Percentiles rank a stretch among this genome's conserved stretches.
These are phyloP conservation scores for Ramaria rubella DNA, from an alignment of 768 basidiomycete genomes.

Conservation along the genomic window DNA sequence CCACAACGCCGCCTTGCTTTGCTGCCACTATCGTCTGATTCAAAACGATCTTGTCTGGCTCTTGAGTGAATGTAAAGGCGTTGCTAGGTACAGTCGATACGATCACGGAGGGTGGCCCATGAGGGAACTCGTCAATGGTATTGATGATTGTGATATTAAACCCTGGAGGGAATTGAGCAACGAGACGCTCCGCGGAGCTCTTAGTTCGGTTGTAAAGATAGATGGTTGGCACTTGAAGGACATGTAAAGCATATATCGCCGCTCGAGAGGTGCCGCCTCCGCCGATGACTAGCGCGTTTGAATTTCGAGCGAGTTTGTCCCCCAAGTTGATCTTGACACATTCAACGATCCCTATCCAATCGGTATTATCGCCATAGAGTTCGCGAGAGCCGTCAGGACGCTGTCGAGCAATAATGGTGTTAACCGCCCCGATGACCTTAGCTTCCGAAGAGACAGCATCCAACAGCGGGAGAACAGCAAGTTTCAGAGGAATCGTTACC, in stretches of 20 bases:
- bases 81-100: conserved; percentile 83
- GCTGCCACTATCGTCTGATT: conserved; percentile 26
- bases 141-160: conserved; percentile 55
- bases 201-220: conserved; percentile 86
- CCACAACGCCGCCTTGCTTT: conserved; percentile 58
- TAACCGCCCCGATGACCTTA: conserved; percentile 85
- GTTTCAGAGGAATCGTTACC: conserved; percentile 94
- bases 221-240: conserved; percentile 59
- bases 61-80: conserved; percentile 40
- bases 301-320: conserved; percentile 28
- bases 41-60: conserved; percentile 42
- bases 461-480: conserved; percentile 80
- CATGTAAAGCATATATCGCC: conserved; percentile 82
- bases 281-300: conserved; percentile 78
- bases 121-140: conserved; percentile 48
- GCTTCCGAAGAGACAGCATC: conserved; percentile 78
- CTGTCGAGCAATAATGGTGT: conserved; percentile 69
- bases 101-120: conserved; percentile 59
- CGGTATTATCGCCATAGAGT: conserved; percentile 92
- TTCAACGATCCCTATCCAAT: conserved; percentile 83
- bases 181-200: conserved; percentile 65
- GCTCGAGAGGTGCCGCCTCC: conserved; percentile 94
- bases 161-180: conserved; percentile 56
- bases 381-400: conserved; percentile 36
- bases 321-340: conserved; percentile 41